Base-by-base conservation (phyloP, 371 early-diverging fungal species). In the Lichtheimia corymbifera region DNA sequence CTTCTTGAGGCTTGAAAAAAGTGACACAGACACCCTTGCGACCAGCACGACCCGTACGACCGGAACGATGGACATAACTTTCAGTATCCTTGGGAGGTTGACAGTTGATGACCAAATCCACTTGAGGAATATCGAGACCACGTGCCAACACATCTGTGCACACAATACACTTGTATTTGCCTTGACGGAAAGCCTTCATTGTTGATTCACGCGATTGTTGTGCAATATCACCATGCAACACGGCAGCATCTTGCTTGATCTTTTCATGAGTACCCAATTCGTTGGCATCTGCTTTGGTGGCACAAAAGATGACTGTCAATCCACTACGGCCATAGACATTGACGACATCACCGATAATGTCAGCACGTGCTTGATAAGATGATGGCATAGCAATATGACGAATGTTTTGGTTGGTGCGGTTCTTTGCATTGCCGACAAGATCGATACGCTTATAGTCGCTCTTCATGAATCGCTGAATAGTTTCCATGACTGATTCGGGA, bases 1-100 rank as follows among this genome's bases (percentile, higher is more conserved):
- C 88, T 73, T 95, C 93, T 40, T 82, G 79, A 25, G 92, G 88
- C 67, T 94, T 95, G 80, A 84, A 95, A 75, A 96, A 93, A 25
- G 94, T 95, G 40, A 98, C 89, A 70, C 96, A 94, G 13, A 87
- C 85, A 57, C 99, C 99, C 30, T 83, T 81, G 52, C 91, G 89
- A 24, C 97, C 97, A 11, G 96, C 97, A 77, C 98, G 93, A 35
- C 97, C 99, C 0, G 99, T 98, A 75, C 99, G 90, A n/a, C 99
- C 99, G 6, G 93, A 91, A 44, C 99, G 88, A 82, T 99, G 99
- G 42, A 98, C 93, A 75, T 96, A 99, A 49, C 93, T 88, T 70
- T 99, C 97, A 25, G 88, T 84, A 77, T 97, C 94, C 66, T 87
- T 83, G 58, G 99, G 98, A 35, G 97, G 93, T 70, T 98, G 96